phyloP scores from a whole-genome alignment of 2,329 filamentous ascomycete genomes.

The Botrytis hyacinthi region DNA sequence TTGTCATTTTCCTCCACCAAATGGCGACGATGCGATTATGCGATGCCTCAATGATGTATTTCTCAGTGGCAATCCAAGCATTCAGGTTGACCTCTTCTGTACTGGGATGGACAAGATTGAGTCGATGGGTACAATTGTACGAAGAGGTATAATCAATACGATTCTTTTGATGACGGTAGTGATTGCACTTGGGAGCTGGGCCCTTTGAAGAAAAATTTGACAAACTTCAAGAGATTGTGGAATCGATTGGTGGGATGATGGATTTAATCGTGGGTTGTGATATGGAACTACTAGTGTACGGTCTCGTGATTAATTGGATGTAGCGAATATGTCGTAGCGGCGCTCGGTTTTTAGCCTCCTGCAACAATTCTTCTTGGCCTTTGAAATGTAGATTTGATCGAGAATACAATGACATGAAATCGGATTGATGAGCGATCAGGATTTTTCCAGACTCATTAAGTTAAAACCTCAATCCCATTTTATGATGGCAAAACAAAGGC shows the following conservation, averaged over 20 bases:
- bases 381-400: background rate
- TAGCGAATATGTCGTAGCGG: background rate
- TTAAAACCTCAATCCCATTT: background rate
- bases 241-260: background rate
- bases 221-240: background rate
- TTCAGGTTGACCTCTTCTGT: background rate
- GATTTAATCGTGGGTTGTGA: background rate
- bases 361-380: background rate
- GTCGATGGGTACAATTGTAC: background rate
- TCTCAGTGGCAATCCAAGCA: background rate
- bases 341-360: background rate
- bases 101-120: background rate
- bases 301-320: background rate
- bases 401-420: background rate
- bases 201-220: background rate
- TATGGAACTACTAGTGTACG: background rate
- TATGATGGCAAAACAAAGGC: background rate
- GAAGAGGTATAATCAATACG: background rate
- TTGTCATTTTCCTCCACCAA: background rate
- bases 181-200: background rate
- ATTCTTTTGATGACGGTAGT: background rate
- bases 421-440: background rate
- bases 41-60: background rate
- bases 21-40: background rate
- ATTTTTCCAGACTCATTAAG: background rate